Evolutionary conservation across 371 early-diverging fungal species (phyloP).

Genomic region (Apophysomyces variabilis): DNA sequence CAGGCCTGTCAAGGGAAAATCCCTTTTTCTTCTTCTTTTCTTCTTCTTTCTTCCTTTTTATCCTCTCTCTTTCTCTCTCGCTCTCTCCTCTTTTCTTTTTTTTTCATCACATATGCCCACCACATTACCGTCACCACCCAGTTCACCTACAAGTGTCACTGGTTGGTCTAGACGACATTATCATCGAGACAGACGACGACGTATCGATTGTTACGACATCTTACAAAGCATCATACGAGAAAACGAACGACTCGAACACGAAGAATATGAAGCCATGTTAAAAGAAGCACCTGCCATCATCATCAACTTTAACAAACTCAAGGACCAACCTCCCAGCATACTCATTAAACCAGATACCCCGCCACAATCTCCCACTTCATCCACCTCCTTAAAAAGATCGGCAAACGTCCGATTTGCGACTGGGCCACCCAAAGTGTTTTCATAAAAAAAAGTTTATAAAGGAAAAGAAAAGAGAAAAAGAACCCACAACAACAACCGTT

Average conservation of each 20-base stretch:
- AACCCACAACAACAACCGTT: too few relatives aligned
- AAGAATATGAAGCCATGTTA: conserved; percentile 37
- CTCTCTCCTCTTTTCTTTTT: background rate
- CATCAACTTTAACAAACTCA: conserved; percentile 13
- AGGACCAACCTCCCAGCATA: conserved; percentile 23
- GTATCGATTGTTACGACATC: conserved; percentile 33
- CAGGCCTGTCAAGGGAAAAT: conserved; percentile 1
- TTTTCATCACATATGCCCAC: conserved; percentile 8
- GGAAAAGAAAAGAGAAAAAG: too few relatives aligned
- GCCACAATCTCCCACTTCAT: conserved; percentile 11
- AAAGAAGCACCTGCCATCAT: conserved; percentile 29
- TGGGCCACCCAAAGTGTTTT: conserved; percentile 42
- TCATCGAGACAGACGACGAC: conserved; percentile 40
- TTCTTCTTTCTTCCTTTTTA: conserved; percentile 1
- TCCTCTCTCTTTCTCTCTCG: background rate
- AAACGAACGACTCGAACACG: conserved; percentile 36
- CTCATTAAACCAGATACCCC: conserved; percentile 22
- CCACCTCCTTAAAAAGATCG: conserved; percentile 4
- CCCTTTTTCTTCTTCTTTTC: conserved; percentile 7
- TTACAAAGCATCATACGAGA: conserved; percentile 46
- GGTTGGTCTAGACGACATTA: conserved; percentile 5
- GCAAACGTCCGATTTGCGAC: conserved; percentile 38
- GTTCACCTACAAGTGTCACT: background rate
- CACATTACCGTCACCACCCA: conserved; percentile 13
- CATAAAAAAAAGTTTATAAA: conserved; percentile 13